Conservation (phyloP, 176 grass and related monocot genomes). For the Juncus inflexus region DNA sequence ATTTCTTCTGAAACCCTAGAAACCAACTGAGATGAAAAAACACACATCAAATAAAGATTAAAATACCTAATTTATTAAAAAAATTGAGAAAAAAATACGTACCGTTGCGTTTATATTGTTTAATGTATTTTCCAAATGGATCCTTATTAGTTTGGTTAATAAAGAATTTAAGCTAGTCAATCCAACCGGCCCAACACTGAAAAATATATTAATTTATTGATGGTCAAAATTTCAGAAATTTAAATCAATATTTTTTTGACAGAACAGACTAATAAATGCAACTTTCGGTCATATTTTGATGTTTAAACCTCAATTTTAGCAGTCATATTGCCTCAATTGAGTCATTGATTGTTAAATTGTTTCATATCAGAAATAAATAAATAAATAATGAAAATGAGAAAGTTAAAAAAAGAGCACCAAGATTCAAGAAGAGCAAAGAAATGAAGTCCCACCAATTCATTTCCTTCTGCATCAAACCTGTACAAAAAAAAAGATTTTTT, state of each 20-base stretch:
- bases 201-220: background rate
- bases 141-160: constrained; percentile 43
- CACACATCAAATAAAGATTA: background rate
- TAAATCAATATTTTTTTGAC: no score
- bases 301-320: no score
- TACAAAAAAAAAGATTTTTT: constrained; percentile 2
- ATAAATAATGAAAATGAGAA: constrained; percentile 3
- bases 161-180: constrained; percentile 63
- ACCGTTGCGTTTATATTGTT: constrained; percentile 44
- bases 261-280: no score
- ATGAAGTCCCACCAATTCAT: constrained; percentile 63
- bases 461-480: constrained; percentile 78
- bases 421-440: constrained; percentile 66
- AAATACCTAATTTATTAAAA: constrained; percentile 17
- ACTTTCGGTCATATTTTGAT: no score
- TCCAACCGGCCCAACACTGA: constrained; percentile 68
- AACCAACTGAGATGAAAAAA: constrained; percentile 43
- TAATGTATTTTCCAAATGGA: constrained; percentile 45
- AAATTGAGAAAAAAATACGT: constrained; percentile 20
- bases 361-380: background rate
- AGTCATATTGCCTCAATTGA: no score
- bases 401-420: constrained; percentile 40
- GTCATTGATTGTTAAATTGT: background rate
- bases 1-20: constrained; percentile 40
- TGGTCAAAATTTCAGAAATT: no score